Conservation (phyloP, 768 basidiomycete genomes). For the Cyathus striatus region DNA sequence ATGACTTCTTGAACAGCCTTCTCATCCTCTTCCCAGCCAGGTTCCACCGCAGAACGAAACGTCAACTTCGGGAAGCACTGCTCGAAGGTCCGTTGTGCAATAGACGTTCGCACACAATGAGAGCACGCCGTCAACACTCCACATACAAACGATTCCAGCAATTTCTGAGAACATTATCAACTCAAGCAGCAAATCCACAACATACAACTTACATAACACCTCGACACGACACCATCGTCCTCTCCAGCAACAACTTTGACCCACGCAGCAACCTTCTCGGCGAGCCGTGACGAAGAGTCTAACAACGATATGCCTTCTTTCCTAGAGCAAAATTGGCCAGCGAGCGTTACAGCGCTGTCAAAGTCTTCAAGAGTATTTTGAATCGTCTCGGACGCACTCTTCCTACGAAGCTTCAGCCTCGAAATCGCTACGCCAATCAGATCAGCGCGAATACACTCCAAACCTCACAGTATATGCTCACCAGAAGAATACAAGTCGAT, state of each 20-base stretch:
- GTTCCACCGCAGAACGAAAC: slow-evolving; percentile 19
- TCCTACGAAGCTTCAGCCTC: slow-evolving; percentile 36
- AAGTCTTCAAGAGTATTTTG: slow-evolving; percentile 33
- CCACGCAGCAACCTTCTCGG: slow-evolving; percentile 23
- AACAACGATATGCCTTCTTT: slow-evolving; percentile 30
- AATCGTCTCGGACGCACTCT: slow-evolving; percentile 37
- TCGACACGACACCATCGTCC: slow-evolving; percentile 14
- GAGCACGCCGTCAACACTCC: slow-evolving; percentile 27
- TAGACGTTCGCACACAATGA: slow-evolving; percentile 31
- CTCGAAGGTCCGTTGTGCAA: slow-evolving; percentile 45
- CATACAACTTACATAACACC: slow-evolving; percentile 22
- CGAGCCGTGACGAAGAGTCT: slow-evolving; percentile 18
- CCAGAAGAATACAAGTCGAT: slow-evolving; percentile 34
- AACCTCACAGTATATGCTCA: slow-evolving; percentile 16
- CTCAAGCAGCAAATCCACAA: background rate
- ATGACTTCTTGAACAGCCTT: slow-evolving; percentile 26
- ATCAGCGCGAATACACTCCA: background rate
- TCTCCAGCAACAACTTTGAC: slow-evolving; percentile 9
- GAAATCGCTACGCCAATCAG: slow-evolving; percentile 31
- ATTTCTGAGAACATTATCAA: slow-evolving; percentile 12
- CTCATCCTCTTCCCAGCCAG: slow-evolving; percentile 37
- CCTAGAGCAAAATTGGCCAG: slow-evolving; percentile 14
- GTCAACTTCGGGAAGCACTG: slow-evolving; percentile 39
- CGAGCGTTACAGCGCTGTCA: slow-evolving; percentile 20
- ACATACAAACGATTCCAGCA: slow-evolving; percentile 26